Evolutionary conservation across 2,329 filamentous ascomycete species (phyloP), one percentile per base, ranked within the genome.

Genomic region (Cladosporium sp.): DNA sequence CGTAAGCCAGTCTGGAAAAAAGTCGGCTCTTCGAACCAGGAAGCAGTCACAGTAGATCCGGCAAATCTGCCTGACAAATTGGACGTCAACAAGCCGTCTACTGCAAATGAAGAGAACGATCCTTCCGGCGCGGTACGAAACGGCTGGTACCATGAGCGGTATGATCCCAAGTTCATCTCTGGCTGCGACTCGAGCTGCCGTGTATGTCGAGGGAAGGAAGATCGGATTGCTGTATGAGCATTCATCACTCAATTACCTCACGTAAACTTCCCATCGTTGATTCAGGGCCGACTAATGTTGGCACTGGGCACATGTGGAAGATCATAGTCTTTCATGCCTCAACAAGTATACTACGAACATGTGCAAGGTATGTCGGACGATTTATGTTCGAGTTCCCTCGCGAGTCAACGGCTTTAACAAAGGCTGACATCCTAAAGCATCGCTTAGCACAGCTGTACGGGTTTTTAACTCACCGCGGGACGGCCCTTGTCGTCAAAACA

Each of bases 1-100:
- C 73, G 73, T 68, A 73, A 73, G 63, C 72, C 72, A 1, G 72
- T 74, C 3, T 75, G 74, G 67, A 74, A 72, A 56, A 16, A 31
- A n/a, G 37, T 65, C n/a, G 63, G 55, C 10, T 26, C 40, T 3
- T 26, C 40, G 11, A 28, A 28, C 12, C 11, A 44, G n/a, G 26
- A 21, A 14, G 21, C 50, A 44, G 2, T n/a, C 29, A 26, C 35
- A n/a, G n/a, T 28, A 6, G 26, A 23, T 16, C 49, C 49, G 6
- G 49, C 33, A 5, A 26, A 26, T 52, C 14, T 64, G n/a, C 26
- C 55, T 3, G 56, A 55, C 16, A 5, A n/a, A n/a, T 50, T 64
- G n/a, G 61, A 64, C 23, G 35, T 49, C 16, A 64, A 64, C 12
- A 46, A 55, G 21, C 61, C 61, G 2, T 64, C 33, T 5, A 64